Base-by-base conservation (phyloP, 2,329 filamentous ascomycete genomes). In the Uncinocarpus reesii region DNA sequence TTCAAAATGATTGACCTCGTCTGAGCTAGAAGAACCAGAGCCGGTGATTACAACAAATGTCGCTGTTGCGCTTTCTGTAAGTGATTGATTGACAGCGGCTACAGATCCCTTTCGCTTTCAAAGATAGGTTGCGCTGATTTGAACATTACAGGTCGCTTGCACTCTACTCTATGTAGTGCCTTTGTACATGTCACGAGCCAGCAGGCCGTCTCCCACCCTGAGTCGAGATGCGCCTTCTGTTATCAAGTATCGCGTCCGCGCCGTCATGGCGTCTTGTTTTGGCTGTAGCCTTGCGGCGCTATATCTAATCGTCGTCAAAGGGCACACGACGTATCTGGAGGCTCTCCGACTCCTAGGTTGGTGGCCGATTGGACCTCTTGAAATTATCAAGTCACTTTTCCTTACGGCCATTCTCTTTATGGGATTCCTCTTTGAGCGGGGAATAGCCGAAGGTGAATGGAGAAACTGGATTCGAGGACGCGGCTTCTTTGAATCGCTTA, bases 111-210 rank as follows among this genome's bases (percentile, higher is more conserved):
- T 16, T 36, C 34, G 34, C 34, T 29, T 11, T 29, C 11, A 11
- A 29, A 29, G 11, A 11, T 18, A n/a, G 7, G 4, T 29, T 38
- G 28, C 10, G 13, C 34, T 45, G 23, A 38, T 23, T 20, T 7
- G n/a, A 20, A 35, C 2, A 7, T 4, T 29, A 15, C n/a, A 85
- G 86, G 69, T 89, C 53, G 66, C 81, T 53, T 94, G 93, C 68
- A 94, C 87, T n/a, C 65, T 88, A 57, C 69, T 87, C 70, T 98
- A 96, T 69, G 86, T 98, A 58, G 71, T 85, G 2, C 90, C 92
- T 20, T 87, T 96, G 67, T 95, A 98, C 71, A 73, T 90, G 54
- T 92, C 83, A 16, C 67, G 79, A 3, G 76, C 79, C 16, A 93
- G 90, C 4, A 80, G 89, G 45, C 88, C 89, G 5, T 92, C 86